Conservation (phyloP, 2,329 filamentous ascomycete species). For the Botrytis fragariae region DNA sequence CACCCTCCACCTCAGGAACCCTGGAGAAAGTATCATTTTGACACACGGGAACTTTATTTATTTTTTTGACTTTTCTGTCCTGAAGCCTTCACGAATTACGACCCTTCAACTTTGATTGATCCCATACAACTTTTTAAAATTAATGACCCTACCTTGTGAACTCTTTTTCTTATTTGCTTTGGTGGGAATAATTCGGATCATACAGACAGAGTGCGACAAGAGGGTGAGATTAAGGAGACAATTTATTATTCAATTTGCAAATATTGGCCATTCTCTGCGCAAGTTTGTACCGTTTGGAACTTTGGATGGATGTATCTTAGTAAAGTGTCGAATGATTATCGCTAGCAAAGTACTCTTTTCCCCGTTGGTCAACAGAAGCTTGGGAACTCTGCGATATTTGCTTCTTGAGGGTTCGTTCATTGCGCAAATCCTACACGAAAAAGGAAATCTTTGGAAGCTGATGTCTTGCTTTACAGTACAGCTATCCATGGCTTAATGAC, state of each 20-base stretch:
- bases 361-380: conserved; percentile 2
- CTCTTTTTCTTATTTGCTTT: not conserved
- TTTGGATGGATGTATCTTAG: not conserved
- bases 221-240: not conserved
- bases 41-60: not conserved
- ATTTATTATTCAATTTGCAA: not conserved
- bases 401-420: conserved; percentile 3
- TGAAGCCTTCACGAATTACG: not conserved
- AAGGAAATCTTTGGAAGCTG: conserved; percentile 1
- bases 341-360: not conserved
- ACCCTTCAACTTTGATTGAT: not conserved
- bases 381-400: not conserved
- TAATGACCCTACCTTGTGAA: not conserved
- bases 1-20: not conserved
- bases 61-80: not conserved
- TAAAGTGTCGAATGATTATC: conserved; percentile 10
- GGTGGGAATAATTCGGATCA: not conserved
- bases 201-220: not conserved
- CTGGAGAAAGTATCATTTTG: not conserved
- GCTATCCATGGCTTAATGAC: not conserved
- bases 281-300: not conserved
- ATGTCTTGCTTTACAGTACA: conserved; percentile 10
- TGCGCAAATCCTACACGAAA: not conserved
- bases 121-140: not conserved
- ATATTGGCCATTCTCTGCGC: not conserved